Conservation (phyloP, 345 rosid genomes). For the Acer saccharum region DNA sequence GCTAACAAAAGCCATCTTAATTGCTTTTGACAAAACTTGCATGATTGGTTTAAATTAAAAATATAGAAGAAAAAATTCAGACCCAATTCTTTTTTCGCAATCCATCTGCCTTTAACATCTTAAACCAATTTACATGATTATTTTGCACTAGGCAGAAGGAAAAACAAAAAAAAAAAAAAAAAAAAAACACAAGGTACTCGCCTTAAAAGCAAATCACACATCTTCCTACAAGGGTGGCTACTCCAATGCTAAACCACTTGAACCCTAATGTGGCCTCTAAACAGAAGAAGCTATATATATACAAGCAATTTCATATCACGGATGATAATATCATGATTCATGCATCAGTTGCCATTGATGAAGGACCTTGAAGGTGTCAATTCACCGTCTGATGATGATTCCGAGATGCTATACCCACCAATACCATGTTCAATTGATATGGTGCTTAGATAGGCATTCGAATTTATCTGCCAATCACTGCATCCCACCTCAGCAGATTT, state of each 20-base stretch:
- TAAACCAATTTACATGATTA: no score
- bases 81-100: background rate
- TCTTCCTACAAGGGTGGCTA: background rate
- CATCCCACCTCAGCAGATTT: conserved; percentile 22
- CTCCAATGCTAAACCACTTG: conserved; percentile 1
- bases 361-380: conserved; percentile 37
- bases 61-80: background rate
- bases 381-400: conserved; percentile 48
- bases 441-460: conserved; percentile 8
- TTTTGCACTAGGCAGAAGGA: background rate
- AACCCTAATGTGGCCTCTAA: background rate
- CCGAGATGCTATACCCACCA: conserved; percentile 32
- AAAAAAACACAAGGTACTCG: background rate
- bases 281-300: background rate
- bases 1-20: no score
- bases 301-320: background rate
- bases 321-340: background rate
- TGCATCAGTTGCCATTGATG: conserved; percentile 22
- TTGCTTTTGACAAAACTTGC: no score
- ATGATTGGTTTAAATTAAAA: no score
- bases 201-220: background rate
- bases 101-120: background rate
- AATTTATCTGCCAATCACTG: conserved; percentile 32
- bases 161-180: no score
- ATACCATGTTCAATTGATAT: conserved; percentile 20